Evolutionary conservation across 1,139 yeast species (phyloP).

Genomic region (Debaryomycetaceae sp.): DNA sequence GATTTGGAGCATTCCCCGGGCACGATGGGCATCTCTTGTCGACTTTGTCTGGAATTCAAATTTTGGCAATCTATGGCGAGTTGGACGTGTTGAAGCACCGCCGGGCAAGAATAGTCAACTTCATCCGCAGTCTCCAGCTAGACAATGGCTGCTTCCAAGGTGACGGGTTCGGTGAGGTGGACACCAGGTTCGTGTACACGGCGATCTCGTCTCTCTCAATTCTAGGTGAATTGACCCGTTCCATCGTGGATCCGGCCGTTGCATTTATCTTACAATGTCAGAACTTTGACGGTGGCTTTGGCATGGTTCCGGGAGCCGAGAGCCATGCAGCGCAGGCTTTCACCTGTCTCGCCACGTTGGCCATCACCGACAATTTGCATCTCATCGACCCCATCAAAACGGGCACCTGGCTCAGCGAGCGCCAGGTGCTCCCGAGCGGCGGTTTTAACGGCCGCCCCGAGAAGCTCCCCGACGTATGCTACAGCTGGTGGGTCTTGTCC

Average conservation of each 20-base stretch:
- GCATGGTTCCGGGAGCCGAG: conserved; percentile 91
- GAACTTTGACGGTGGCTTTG: conserved; percentile 96
- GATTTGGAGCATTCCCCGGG: conserved; percentile 84
- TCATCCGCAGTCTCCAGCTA: conserved; percentile 57
- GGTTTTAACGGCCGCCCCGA: conserved; percentile 97
- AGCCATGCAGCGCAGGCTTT: conserved; percentile 93
- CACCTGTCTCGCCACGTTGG: conserved; percentile 78
- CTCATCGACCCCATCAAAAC: conserved; percentile 51
- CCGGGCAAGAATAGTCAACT: conserved; percentile 26
- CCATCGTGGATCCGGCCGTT: conserved; percentile 63
- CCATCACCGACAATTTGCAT: conserved; percentile 61
- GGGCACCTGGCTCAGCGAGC: conserved; percentile 76
- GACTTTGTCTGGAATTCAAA: conserved; percentile 84
- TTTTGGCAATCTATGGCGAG: conserved; percentile 57
- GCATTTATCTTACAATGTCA: conserved; percentile 65
- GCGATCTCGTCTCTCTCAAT: conserved; percentile 74
- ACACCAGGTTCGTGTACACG: conserved; percentile 83
- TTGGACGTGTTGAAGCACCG: conserved; percentile 36
- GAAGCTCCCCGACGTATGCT: conserved; percentile 93
- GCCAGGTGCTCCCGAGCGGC: conserved; percentile 79
- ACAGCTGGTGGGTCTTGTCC: conserved; percentile 96
- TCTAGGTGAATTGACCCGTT: conserved; percentile 57
- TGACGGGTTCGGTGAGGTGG: conserved; percentile 87
- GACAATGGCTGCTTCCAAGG: conserved; percentile 84
- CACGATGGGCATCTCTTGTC: conserved; percentile 91